Evolutionary conservation across 352 stramenopile species (phyloP), one percentile per base, ranked within the genome.

Genomic region (Globisporangium camurandrum): DNA sequence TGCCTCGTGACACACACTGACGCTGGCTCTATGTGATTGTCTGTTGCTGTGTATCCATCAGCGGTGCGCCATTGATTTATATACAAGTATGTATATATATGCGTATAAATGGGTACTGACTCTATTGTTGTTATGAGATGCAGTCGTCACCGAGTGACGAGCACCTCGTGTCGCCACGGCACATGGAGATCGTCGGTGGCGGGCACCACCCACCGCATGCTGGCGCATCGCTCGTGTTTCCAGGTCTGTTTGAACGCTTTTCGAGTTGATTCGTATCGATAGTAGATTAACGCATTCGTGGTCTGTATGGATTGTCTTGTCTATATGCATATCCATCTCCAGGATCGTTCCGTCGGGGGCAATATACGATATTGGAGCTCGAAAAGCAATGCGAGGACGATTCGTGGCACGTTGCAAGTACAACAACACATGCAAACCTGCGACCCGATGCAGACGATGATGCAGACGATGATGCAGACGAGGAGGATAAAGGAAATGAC

Each of bases 321-420:
- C n/a, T n/a, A n/a, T 26, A 28, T 34, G 17, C 20, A 8, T 19
- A 20, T 20, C n/a, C 9, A 14, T 33, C 10, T 46, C 22, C 26
- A 91, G 79, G 79, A 11, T 87, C 76, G 11, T 56, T 91, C 40
- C 75, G 67, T 11, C 34, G 68, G 33, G 75, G 79, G n/a, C 74
- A 91, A 39, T 91, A 85, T 47, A 86, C 67, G 14, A 76, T 88
- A n/a, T 53, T 91, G 4, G 61, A 88, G 52, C 60, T 91, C 1
- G 74, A 78, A 41, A 77, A 78, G 60, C 58, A 70, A 33, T 16
- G 46, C 7, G 53, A 62, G 10, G 73, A 86, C 33, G 69, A 63
- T 36, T 66, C 68, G 40, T 89, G 78, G 78, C 27, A 40, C 39
- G 51, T 89, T 26, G 61, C 61, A 28, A 58, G 64, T 10, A 60